Evolutionary conservation across 805 yeast species (phyloP).

Genomic region (Candida taoyuanica): DNA sequence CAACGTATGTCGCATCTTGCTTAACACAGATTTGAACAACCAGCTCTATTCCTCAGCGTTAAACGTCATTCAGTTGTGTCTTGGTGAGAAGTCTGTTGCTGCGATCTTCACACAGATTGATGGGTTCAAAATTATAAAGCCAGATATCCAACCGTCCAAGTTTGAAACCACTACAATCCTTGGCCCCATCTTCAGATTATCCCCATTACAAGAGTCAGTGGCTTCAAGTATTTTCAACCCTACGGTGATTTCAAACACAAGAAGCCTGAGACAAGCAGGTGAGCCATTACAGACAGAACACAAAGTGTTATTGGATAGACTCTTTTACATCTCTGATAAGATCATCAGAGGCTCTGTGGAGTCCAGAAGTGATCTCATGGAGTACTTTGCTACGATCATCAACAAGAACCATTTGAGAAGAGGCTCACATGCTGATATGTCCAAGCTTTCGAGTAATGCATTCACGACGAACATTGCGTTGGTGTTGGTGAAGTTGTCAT

Average conservation of each 20-base stretch:
- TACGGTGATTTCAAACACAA: slow-evolving; percentile 30
- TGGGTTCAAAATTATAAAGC: slow-evolving; percentile 44
- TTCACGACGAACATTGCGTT: slow-evolving; percentile 74
- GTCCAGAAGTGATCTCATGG: slow-evolving; percentile 59
- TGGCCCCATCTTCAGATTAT: slow-evolving; percentile 72
- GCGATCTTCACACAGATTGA: slow-evolving; percentile 52
- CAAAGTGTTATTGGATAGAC: slow-evolving; percentile 50
- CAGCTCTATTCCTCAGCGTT: slow-evolving; percentile 49
- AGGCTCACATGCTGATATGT: slow-evolving; percentile 74
- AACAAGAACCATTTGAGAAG: slow-evolving; percentile 82
- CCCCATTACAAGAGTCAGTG: slow-evolving; percentile 63
- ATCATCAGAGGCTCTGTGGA: slow-evolving; percentile 67
- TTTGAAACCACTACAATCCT: slow-evolving; percentile 61
- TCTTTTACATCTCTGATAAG: slow-evolving; percentile 67
- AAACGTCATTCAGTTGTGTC: slow-evolving; percentile 52
- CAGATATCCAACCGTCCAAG: slow-evolving; percentile 40
- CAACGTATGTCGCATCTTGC: slow-evolving; percentile 33
- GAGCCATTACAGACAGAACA: slow-evolving; percentile 64
- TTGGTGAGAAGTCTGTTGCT: slow-evolving; percentile 59
- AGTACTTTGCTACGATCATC: slow-evolving; percentile 68
- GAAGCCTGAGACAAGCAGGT: slow-evolving; percentile 46
- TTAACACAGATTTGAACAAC: slow-evolving; percentile 41
- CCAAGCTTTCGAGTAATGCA: slow-evolving; percentile 68
- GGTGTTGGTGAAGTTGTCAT: slow-evolving; percentile 64
- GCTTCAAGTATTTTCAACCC: slow-evolving; percentile 40